Conservation (phyloP, 306 rosid genomes). For the Coriaria nepalensis region DNA sequence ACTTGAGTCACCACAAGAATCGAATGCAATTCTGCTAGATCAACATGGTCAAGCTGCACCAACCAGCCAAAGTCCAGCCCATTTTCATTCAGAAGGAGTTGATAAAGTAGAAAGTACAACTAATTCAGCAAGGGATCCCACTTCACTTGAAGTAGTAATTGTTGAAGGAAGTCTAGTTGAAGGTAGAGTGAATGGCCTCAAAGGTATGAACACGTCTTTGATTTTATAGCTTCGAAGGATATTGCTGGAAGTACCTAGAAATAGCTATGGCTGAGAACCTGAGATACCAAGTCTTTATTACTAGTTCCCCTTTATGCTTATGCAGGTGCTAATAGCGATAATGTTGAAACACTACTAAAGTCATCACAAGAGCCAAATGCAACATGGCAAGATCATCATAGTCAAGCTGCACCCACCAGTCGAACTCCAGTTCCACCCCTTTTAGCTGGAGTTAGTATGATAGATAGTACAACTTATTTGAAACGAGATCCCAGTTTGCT, state of each 20-base stretch:
- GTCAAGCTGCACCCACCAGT: no score
- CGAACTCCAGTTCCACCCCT: no score
- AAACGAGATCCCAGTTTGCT: no score
- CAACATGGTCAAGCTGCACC: constrained; percentile 7
- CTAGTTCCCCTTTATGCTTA: no score
- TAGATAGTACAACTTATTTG: no score
- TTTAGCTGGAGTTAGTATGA: no score
- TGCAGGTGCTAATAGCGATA: no score
- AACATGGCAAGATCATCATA: no score
- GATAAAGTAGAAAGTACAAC: constrained; percentile 1
- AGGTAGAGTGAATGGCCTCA: neutral
- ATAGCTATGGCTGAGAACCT: neutral
- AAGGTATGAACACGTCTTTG: neutral
- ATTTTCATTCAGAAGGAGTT: neutral
- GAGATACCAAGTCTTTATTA: no score
- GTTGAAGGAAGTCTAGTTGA: neutral
- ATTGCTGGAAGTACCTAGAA: neutral
- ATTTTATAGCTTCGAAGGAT: neutral
- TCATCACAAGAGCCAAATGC: no score
- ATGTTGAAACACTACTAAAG: no score
- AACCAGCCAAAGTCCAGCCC: neutral
- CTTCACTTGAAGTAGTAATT: neutral
- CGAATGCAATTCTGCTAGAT: neutral
- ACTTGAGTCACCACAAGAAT: constrained; percentile 1
- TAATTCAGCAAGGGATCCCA: neutral